Percentiles rank a stretch among this genome's conserved stretches.
Conservation (phyloP, 169 alveolate species). For the Cryptosporidium andersoni region DNA sequence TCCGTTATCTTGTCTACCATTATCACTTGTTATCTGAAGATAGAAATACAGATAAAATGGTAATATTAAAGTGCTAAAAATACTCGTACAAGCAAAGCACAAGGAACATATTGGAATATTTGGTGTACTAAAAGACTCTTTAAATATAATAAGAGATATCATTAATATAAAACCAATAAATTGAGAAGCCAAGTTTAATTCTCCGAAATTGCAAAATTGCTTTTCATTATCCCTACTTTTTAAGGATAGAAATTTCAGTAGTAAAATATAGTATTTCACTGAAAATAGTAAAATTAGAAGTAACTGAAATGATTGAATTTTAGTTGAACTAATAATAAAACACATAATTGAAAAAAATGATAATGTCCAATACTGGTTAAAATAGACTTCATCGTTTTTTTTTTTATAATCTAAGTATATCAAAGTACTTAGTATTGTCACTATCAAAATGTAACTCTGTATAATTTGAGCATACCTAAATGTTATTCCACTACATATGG, state of each 20-base stretch:
- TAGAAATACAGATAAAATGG: neutral
- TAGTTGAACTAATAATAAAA: neutral
- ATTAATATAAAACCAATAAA: conserved; percentile 12
- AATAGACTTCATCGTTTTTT: neutral
- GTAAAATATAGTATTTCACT: conserved; percentile 13
- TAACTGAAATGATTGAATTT: neutral
- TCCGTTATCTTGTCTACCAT: neutral
- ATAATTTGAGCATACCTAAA: neutral
- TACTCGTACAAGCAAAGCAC: too few relatives aligned
- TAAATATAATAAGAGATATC: conserved; percentile 20
- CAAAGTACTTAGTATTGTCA: neutral
- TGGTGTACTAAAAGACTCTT: neutral
- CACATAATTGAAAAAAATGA: neutral
- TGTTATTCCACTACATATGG: conserved; percentile 11
- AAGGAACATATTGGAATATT: too few relatives aligned
- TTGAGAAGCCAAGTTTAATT: conserved; percentile 53
- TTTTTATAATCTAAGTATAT: neutral
- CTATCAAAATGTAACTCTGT: too few relatives aligned
- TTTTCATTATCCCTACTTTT: neutral
- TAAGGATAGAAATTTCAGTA: conserved; percentile 9
- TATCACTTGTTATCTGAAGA: neutral
- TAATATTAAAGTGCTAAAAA: too few relatives aligned
- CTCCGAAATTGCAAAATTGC: conserved; percentile 35
- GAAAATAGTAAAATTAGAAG: neutral
- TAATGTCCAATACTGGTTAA: neutral